Conservation (phyloP, 768 basidiomycete genomes). For the Plicaturopsis crispa region DNA sequence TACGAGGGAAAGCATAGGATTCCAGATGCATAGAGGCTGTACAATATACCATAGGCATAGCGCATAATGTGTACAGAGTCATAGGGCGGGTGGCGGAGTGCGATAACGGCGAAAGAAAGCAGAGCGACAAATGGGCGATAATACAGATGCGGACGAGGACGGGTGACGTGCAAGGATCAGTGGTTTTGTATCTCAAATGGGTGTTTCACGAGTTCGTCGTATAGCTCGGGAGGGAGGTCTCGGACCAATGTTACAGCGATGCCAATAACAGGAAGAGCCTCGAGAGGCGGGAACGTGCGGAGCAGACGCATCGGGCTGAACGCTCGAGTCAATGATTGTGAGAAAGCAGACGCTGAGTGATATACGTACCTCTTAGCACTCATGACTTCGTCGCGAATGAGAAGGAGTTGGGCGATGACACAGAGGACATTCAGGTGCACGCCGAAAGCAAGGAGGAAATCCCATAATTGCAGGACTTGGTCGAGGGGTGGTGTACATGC, state of each 20-base stretch:
- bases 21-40: no score
- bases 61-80: no score
- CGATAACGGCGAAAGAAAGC: background rate
- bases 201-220: slow-evolving; percentile 84
- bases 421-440: slow-evolving; percentile 95
- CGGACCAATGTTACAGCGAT: slow-evolving; percentile 92
- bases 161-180: background rate
- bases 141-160: no score
- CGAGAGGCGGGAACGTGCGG: slow-evolving; percentile 88
- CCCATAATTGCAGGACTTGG: slow-evolving; percentile 93
- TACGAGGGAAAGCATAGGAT: no score
- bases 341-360: background rate
- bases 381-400: slow-evolving; percentile 91
- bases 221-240: slow-evolving; percentile 80
- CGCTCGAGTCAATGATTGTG: background rate
- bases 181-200: slow-evolving; percentile 51
- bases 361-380: slow-evolving; percentile 66
- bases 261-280: slow-evolving; percentile 81
- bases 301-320: slow-evolving; percentile 88
- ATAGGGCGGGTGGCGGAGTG: background rate
- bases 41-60: no score
- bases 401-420: slow-evolving; percentile 89
- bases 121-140: no score
- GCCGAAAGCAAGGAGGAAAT: slow-evolving; percentile 94
- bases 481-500: slow-evolving; percentile 96